These are phyloP conservation scores for Vanderwaltozyma polyspora DNA, from an alignment of 805 yeast species.

Conservation along the genomic window DNA sequence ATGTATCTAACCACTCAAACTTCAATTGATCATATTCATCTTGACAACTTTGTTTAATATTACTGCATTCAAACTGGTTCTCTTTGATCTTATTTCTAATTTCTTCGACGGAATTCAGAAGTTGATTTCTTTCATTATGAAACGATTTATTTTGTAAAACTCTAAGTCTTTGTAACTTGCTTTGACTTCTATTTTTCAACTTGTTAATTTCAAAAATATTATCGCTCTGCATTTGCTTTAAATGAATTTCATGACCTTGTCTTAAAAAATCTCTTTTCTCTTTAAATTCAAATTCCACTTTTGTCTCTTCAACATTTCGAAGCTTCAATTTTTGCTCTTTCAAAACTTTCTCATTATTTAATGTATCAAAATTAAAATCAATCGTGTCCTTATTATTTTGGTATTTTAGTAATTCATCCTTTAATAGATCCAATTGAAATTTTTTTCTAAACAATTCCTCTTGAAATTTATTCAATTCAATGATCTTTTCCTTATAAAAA, in stretches of 20 bases:
- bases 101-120: constrained; percentile 24
- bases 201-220: constrained; percentile 30
- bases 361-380: constrained; percentile 20
- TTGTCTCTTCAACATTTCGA: constrained; percentile 25
- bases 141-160: constrained; percentile 26
- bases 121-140: constrained; percentile 21
- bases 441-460: constrained; percentile 19
- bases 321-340: constrained; percentile 20
- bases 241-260: constrained; percentile 26
- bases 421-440: constrained; percentile 14
- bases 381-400: constrained; percentile 13
- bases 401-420: constrained; percentile 15
- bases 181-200: constrained; percentile 25
- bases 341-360: constrained; percentile 18
- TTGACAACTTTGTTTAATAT: constrained; percentile 7
- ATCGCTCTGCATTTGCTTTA: constrained; percentile 25
- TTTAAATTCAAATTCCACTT: constrained; percentile 20
- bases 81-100: constrained; percentile 16
- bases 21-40: constrained; percentile 3
- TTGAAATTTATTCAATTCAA: constrained; percentile 22
- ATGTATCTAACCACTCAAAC: constrained; percentile 3
- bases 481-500: constrained; percentile 24
- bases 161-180: constrained; percentile 31
- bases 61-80: constrained; percentile 13
- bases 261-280: constrained; percentile 16